Evolutionary conservation across 345 rosid species (phyloP).

Genomic region (Gossypium ekmanianum): DNA sequence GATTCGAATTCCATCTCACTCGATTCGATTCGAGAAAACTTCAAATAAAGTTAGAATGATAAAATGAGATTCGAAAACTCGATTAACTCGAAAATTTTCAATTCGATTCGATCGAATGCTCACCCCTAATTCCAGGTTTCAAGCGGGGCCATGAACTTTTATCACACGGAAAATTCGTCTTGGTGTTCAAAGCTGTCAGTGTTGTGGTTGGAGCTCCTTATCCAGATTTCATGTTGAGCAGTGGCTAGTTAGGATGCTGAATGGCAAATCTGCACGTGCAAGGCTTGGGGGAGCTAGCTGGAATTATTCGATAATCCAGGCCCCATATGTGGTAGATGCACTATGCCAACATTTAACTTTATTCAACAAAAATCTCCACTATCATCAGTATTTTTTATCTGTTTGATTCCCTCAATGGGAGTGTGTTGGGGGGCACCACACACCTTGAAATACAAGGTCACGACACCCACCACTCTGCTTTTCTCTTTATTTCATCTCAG

Average conservation of each 20-base stretch:
- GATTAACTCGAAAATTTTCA: too few relatives aligned
- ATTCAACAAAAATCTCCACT: background rate
- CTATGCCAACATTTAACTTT: background rate
- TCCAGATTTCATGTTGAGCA: background rate
- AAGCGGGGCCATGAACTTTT: background rate
- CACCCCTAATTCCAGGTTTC: background rate
- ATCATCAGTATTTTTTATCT: background rate
- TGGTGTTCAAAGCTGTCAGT: too few relatives aligned
- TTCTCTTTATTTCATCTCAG: constrained; percentile 9
- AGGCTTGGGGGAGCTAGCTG: background rate
- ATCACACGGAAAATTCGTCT: background rate
- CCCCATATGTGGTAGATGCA: background rate
- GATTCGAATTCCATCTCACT: too few relatives aligned
- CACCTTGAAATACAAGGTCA: background rate
- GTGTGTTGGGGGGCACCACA: background rate
- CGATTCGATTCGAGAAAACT: too few relatives aligned
- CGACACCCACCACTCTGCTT: background rate
- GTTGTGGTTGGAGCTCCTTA: too few relatives aligned
- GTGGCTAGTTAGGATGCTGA: background rate
- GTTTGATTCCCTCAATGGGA: background rate
- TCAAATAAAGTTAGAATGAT: too few relatives aligned
- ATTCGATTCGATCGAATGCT: too few relatives aligned
- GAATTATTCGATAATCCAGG: background rate
- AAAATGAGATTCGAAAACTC: too few relatives aligned
- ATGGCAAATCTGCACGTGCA: background rate